Evolutionary conservation across 1,139 yeast species (phyloP), one percentile per base, ranked within the genome.

Genomic region (Lizanozyma gosingica): DNA sequence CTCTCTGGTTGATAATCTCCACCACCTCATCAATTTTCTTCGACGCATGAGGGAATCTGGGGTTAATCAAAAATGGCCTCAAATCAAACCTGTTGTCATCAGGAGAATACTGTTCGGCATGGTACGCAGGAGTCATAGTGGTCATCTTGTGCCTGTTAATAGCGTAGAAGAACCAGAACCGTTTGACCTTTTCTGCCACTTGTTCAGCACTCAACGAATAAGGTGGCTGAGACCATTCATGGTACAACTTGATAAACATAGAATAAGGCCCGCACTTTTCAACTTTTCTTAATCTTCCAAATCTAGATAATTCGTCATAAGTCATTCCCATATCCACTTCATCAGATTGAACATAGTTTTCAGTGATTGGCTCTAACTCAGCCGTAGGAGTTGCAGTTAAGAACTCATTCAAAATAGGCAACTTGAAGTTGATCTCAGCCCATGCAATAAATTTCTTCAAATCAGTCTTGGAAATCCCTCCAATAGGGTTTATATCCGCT

Each of bases 301-400:
- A 90, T 14, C 83, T 69, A 29, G 95, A 83, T 43, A 92, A 73
- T 57, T 92, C 98, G 47, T 88, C 95, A 55, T 92, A 92, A 0
- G 96, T 84, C 83, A 94, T 83, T 1, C 99, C 99, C 98, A 92
- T 92, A 57, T 92, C 99, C 6, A 78, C 80, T 59, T 92, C 99
- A 59, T 92, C 99, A 37, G 95, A 84, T 61, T 92, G 99, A 14
- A 88, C 95, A 53, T 92, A 90, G 45, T 79, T 73, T 49, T 83
- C 79, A 0, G 98, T 90, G 41, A 87, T 90, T 37, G 99, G 99
- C 56, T 92, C 99, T 41, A 92, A 73, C 59, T 92, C 99, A 0
- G 99, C 99, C 0, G 98, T 92, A 33, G 99, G 99, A 0, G 92
- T 83, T 0, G 98, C 98, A 46, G 76, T 77, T 39, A 92, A 66